Conservation (phyloP, 2,329 filamentous ascomycete genomes). For the Huntiella moniliformis region DNA sequence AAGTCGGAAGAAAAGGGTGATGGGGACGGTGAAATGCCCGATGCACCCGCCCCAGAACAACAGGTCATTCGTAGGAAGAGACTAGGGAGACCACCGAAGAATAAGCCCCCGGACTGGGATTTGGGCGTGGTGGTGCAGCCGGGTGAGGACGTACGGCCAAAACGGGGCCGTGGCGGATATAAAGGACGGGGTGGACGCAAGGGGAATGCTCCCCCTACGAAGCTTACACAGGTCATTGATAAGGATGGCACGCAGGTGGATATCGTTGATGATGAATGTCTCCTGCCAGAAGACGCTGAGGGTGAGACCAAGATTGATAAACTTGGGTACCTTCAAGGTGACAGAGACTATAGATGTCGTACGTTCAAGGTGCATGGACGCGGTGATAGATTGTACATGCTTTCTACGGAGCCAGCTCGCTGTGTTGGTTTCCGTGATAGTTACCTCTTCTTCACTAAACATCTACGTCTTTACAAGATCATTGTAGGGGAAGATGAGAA, state of each 20-base stretch:
- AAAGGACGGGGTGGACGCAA: constrained; percentile 44
- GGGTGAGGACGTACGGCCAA: constrained; percentile 34
- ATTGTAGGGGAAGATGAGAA: constrained; percentile 97
- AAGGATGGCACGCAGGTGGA: constrained; percentile 85
- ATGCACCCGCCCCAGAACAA: constrained; percentile 33
- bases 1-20: constrained; percentile 22
- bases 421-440: constrained; percentile 96
- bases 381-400: constrained; percentile 81
- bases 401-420: constrained; percentile 90
- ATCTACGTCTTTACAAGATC: constrained; percentile 90
- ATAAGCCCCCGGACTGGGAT: constrained; percentile 64
- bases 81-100: constrained; percentile 73
- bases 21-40: constrained; percentile 21
- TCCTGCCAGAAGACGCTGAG: constrained; percentile 67
- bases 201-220: constrained; percentile 53
- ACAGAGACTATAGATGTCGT: constrained; percentile 82
- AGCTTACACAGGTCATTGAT: constrained; percentile 71
- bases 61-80: constrained; percentile 55
- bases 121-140: constrained; percentile 36
- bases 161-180: constrained; percentile 54
- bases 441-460: constrained; percentile 97
- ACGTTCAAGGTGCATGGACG: constrained; percentile 81
- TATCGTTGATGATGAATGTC: constrained; percentile 81
- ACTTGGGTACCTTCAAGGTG: constrained; percentile 61
- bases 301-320: constrained; percentile 92